Evolutionary conservation across 495 filamentous ascomycete genomes (phyloP).

Genomic region (Talaromyces wortmannii): DNA sequence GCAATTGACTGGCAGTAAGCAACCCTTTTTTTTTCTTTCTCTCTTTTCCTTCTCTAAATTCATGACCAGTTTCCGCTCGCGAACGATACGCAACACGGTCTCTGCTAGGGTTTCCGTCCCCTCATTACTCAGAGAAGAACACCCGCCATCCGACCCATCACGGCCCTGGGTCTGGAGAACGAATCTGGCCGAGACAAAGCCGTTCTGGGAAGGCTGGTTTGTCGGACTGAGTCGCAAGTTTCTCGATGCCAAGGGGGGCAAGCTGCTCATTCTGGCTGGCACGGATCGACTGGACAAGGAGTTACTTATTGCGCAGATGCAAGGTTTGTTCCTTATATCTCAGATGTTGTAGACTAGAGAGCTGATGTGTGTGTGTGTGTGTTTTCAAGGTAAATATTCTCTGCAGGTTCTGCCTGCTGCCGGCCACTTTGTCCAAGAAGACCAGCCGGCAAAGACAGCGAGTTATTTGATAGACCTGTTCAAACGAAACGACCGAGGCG

Average conservation of each 20-base stretch:
- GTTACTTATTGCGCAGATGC: constrained; percentile 96
- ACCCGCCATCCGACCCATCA: constrained; percentile 21
- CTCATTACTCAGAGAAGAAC: constrained; percentile 55
- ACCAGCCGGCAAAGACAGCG: constrained; percentile 83
- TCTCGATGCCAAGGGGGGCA: constrained; percentile 74
- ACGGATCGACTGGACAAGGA: constrained; percentile 94
- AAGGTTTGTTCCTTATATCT: constrained; percentile 44
- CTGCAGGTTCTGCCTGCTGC: constrained; percentile 91
- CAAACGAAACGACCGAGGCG: constrained; percentile 77
- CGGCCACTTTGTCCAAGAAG: constrained; percentile 95
- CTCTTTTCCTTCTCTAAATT: not conserved
- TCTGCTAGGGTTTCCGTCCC: constrained; percentile 87
- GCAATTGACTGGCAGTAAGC: constrained; percentile 90
- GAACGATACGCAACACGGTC: constrained; percentile 75
- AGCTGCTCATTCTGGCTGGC: constrained; percentile 83
- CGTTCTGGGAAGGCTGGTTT: constrained; percentile 96
- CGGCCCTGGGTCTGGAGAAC: constrained; percentile 77
- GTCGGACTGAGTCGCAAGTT: constrained; percentile 83
- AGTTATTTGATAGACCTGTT: constrained; percentile 83
- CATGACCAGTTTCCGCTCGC: constrained; percentile 56
- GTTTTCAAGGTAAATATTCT: constrained; percentile 75
- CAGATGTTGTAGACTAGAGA: not conserved
- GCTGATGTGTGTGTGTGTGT: not conserved
- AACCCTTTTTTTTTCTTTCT: constrained; percentile 3
- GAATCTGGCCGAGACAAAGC: constrained; percentile 73